phyloP scores from a whole-genome alignment of 805 yeast genomes.

The Teunomyces stri region DNA sequence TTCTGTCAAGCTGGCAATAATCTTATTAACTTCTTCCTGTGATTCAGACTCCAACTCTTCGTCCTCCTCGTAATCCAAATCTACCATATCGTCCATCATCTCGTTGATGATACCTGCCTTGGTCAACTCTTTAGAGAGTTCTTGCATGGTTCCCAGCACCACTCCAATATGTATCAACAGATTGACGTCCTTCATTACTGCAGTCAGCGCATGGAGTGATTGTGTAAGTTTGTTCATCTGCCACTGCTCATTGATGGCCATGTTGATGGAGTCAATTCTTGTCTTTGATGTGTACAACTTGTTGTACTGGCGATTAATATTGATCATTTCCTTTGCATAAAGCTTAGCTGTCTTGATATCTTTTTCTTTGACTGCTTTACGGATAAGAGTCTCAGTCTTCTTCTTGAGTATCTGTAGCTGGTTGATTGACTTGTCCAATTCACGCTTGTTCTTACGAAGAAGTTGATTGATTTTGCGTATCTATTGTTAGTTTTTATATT shows the following conservation, averaged over 20 bases:
- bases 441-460: constrained; percentile 80
- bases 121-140: constrained; percentile 80
- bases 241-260: constrained; percentile 91
- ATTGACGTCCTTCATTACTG: constrained; percentile 86
- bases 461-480: constrained; percentile 74
- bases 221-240: constrained; percentile 80
- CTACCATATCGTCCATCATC: constrained; percentile 91
- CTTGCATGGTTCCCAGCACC: constrained; percentile 77
- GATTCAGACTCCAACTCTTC: constrained; percentile 66
- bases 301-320: constrained; percentile 68
- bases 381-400: constrained; percentile 77
- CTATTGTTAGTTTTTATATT: constrained; percentile 17
- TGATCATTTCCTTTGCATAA: constrained; percentile 79
- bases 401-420: constrained; percentile 57
- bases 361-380: constrained; percentile 68
- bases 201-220: constrained; percentile 73
- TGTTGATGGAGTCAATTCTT: constrained; percentile 76
- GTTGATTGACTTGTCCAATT: constrained; percentile 73
- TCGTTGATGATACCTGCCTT: constrained; percentile 86
- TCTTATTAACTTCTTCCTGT: constrained; percentile 63
- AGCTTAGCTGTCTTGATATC: constrained; percentile 73
- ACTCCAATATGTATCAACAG: constrained; percentile 75
- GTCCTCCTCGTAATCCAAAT: constrained; percentile 55
- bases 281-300: constrained; percentile 80
- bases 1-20: constrained; percentile 42